phyloP scores from a whole-genome alignment of 2,329 filamentous ascomycete genomes.

The Apiospora sp. region DNA sequence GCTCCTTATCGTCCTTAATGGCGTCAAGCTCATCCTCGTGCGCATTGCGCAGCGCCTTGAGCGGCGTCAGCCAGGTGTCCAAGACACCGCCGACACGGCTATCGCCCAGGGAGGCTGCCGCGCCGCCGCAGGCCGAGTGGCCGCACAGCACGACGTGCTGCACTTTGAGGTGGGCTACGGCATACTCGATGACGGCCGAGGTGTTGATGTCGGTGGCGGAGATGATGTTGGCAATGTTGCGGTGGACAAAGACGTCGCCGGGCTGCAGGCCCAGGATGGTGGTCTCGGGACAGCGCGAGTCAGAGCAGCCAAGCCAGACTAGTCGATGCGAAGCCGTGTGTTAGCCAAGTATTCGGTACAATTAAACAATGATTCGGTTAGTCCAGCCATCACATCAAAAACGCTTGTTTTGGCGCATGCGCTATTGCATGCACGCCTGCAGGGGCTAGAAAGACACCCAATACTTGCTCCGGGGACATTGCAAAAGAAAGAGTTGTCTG shows the following conservation, averaged over 20 bases:
- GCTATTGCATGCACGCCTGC: not conserved
- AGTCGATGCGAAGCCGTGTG: slow-evolving; percentile 21
- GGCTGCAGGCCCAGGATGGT: slow-evolving; percentile 80
- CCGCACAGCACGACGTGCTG: slow-evolving; percentile 76
- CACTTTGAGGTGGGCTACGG: slow-evolving; percentile 75
- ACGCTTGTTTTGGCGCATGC: slow-evolving; percentile 1
- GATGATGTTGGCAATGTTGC: slow-evolving; percentile 89
- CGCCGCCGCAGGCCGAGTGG: slow-evolving; percentile 74
- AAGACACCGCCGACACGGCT: slow-evolving; percentile 57
- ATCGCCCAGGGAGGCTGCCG: slow-evolving; percentile 63
- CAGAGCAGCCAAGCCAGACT: slow-evolving; percentile 89
- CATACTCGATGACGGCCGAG: slow-evolving; percentile 79
- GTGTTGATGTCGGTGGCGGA: slow-evolving; percentile 78
- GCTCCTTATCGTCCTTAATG: slow-evolving; percentile 61
- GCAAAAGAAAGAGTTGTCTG: not conserved
- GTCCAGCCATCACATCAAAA: not conserved
- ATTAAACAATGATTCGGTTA: not conserved
- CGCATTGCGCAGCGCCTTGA: slow-evolving; percentile 52
- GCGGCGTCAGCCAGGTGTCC: slow-evolving; percentile 62
- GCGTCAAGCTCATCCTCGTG: slow-evolving; percentile 64
- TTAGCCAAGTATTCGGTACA: slow-evolving; percentile 28
- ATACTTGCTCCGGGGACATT: not conserved
- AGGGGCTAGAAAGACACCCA: not conserved
- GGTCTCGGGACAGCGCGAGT: slow-evolving; percentile 85
- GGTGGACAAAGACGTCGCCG: slow-evolving; percentile 87